Evolutionary conservation across 2,329 filamentous ascomycete species (phyloP).

Genomic region (Diaporthe nobilis): DNA sequence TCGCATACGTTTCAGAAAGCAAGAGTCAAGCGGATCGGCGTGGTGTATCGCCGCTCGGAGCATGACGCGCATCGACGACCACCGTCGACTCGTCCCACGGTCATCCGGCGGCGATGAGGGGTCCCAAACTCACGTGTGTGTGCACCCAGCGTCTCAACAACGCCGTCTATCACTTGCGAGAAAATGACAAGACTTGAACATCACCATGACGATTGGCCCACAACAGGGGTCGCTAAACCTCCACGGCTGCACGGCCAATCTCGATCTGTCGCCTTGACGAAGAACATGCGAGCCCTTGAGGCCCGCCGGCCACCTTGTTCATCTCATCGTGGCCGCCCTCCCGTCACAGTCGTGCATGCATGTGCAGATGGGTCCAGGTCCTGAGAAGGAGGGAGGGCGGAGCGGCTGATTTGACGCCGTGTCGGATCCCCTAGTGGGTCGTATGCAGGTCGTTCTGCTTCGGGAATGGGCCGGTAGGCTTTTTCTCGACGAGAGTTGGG

Average conservation of each 20-base stretch:
- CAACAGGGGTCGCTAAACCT: background rate
- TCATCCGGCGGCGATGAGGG: background rate
- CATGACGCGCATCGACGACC: constrained; percentile 1
- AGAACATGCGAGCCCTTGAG: constrained; percentile 4
- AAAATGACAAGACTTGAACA: constrained; percentile 2
- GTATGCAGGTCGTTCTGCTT: constrained; percentile 37
- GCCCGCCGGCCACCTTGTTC: constrained; percentile 24
- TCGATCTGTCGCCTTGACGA: constrained; percentile 12
- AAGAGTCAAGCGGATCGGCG: constrained; percentile 12
- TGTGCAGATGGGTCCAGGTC: constrained; percentile 11
- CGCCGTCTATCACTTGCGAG: background rate
- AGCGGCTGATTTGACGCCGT: constrained; percentile 28
- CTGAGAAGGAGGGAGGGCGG: constrained; percentile 28
- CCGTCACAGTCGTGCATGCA: constrained; percentile 26
- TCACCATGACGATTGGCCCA: constrained; percentile 25
- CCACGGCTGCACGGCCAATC: constrained; percentile 1
- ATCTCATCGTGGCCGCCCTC: constrained; percentile 24
- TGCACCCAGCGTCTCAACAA: background rate
- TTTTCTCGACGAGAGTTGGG: background rate
- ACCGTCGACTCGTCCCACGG: background rate
- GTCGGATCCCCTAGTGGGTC: constrained; percentile 23
- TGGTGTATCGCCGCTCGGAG: constrained; percentile 4
- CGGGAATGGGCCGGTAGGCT: constrained; percentile 22
- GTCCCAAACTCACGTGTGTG: constrained; percentile 1
- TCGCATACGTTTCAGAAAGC: constrained; percentile 14